Base-by-base conservation (phyloP, 495 filamentous ascomycete species). In the Penicillium tannophilum region DNA sequence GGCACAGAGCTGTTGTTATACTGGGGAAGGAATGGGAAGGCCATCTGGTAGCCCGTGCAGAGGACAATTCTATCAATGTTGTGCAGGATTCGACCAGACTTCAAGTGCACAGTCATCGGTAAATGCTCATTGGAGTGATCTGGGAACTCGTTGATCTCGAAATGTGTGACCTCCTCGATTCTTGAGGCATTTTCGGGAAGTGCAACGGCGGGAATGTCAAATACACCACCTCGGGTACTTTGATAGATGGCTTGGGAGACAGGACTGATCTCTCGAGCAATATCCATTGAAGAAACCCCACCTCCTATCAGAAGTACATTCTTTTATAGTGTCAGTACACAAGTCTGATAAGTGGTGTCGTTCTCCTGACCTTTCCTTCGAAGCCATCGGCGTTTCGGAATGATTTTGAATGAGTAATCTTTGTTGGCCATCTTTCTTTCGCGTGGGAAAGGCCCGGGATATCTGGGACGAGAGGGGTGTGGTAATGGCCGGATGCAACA, bases 31-130 rank as follows among this genome's bases (percentile, higher is more conserved):
- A 87, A 88, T 0, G 86, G 86, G 3, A 88, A 74, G 2, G 76
- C 76, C 47, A 84, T 82, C 50, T 83, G 82, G 62, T 89, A 90
- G 5, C 87, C 87, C 1, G 86, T 90, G n/a, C 82, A 85, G 9
- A 88, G 55, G 1, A 89, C 63, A 9, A 89, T 70, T 7, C 65
- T 70, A 58, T 89, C 77, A 41, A 90, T 81, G 4, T 73, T 72
- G 17, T 75, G 63, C 6, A 88, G 60, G 14, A 46, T 71, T n/a
- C 72, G 57, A 6, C 76, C 77, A 1, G 76, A 73, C 56, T 76
- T 77, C 19, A 81, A 62, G 17, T 66, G 72, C 2, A 74, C 60
- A 7, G 55, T 73, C 2, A 76, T 28, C 1, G 76, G 65, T 5
- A 80, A 60, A 4, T 61, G 67, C 4, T 76, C 69, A 35, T 20